Percentiles rank a stretch among this genome's conserved stretches.
phyloP scores from a whole-genome alignment of 352 stramenopile species.

The Globisporangium emineosum region DNA sequence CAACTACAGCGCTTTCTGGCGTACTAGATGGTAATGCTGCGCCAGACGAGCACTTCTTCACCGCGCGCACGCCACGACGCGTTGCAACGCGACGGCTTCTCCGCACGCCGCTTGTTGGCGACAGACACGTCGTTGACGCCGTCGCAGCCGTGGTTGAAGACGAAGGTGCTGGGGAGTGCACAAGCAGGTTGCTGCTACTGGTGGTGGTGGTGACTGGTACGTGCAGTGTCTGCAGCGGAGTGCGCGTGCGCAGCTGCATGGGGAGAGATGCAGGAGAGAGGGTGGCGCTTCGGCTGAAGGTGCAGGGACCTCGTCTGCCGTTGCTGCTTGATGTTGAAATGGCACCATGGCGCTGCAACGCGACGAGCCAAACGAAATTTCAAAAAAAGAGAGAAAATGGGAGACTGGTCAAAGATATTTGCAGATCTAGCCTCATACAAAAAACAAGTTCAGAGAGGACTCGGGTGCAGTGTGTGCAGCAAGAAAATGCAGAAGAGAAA shows the following conservation, averaged over 20 bases:
- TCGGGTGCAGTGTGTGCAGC: background rate
- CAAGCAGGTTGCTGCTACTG: background rate
- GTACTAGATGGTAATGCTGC: no score
- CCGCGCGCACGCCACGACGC: background rate
- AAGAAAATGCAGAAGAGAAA: background rate
- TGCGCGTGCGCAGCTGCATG: slow-evolving; percentile 8
- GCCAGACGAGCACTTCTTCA: background rate
- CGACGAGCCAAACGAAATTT: background rate
- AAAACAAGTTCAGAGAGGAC: background rate
- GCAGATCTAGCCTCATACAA: slow-evolving; percentile 2
- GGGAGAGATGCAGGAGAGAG: background rate
- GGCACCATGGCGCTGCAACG: background rate
- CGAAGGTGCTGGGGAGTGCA: background rate
- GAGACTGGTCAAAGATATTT: background rate
- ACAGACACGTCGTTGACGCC: background rate
- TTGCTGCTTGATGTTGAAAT: slow-evolving; percentile 3
- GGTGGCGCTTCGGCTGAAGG: background rate
- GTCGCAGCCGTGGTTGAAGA: no score
- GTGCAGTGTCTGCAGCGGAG: slow-evolving; percentile 2
- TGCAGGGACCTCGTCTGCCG: background rate
- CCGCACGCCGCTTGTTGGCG: background rate
- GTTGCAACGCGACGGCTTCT: slow-evolving; percentile 7
- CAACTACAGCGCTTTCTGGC: no score
- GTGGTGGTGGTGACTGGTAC: background rate
- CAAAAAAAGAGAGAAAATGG: background rate